Conservation (phyloP, 164 flowering plant species). For the Vitis rupestris region DNA sequence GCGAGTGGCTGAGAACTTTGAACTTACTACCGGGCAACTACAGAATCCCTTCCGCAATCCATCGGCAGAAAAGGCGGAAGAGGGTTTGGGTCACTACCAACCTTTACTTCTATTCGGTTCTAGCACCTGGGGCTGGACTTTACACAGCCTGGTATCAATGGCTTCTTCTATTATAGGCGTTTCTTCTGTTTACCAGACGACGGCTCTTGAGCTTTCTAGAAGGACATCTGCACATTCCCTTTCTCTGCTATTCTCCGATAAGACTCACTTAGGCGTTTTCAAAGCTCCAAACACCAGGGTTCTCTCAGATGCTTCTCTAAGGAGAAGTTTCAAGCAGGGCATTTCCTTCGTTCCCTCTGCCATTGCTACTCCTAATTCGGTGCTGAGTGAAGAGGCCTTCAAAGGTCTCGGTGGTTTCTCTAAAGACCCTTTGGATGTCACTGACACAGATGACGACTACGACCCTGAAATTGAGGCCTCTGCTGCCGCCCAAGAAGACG, state of each 20-base stretch:
- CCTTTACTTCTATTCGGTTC: neutral
- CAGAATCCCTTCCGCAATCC: too few relatives aligned
- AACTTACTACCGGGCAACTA: neutral
- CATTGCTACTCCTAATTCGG: constrained; percentile 65
- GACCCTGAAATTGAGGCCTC: constrained; percentile 10
- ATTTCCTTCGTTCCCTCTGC: constrained; percentile 34
- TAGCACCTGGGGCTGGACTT: neutral
- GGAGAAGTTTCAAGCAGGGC: neutral
- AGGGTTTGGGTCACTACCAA: neutral
- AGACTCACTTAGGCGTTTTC: constrained; percentile 13
- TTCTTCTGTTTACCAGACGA: constrained; percentile 38
- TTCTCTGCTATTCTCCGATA: constrained; percentile 19
- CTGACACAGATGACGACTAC: constrained; percentile 17
- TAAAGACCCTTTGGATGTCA: constrained; percentile 13
- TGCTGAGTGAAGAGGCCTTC: constrained; percentile 69
- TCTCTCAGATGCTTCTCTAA: constrained; percentile 5
- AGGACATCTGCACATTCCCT: constrained; percentile 4
- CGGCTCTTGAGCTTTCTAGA: constrained; percentile 27
- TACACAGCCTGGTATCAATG: constrained; percentile 22
- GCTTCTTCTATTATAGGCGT: constrained; percentile 47
- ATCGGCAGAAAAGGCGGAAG: too few relatives aligned
- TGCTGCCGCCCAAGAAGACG: constrained; percentile 20
- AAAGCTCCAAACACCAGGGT: constrained; percentile 7
- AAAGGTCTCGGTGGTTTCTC: constrained; percentile 41
- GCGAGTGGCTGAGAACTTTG: neutral